Evolutionary conservation across 78 protist genomes (phyloP).

Genomic region (Reticulomyxa filosa): DNA sequence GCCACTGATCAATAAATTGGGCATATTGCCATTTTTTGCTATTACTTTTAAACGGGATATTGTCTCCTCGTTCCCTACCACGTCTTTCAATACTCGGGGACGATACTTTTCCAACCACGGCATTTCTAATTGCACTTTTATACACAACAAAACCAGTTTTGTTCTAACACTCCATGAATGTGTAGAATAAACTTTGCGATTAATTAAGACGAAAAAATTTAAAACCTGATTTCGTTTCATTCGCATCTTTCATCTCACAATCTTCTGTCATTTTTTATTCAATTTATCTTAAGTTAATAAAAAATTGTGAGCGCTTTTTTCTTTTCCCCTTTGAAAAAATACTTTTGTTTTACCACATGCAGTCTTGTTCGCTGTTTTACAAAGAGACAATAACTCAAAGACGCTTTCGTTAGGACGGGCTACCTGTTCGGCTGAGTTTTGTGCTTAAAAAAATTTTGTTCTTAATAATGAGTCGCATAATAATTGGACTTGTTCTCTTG

Average conservation of each 20-base stretch:
- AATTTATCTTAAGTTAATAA: too few species aligned
- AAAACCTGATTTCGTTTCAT: too few species aligned
- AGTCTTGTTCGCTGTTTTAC: too few species aligned
- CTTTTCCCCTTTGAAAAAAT: not conserved
- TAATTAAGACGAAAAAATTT: too few species aligned
- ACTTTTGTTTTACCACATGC: not conserved
- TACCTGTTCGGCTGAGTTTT: too few species aligned
- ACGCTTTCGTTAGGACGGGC: too few species aligned
- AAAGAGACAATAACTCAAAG: too few species aligned
- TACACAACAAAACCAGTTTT: not conserved
- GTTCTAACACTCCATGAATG: not conserved
- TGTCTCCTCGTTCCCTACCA: conserved; percentile 86
- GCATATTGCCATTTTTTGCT: conserved; percentile 73
- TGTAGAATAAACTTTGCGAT: not conserved
- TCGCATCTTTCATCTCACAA: too few species aligned
- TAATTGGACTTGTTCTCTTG: not conserved
- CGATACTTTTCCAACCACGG: conserved; percentile 95
- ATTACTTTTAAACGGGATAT: conserved; percentile 55
- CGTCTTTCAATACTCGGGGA: conserved; percentile 59
- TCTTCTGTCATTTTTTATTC: too few species aligned
- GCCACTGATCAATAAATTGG: conserved; percentile 61
- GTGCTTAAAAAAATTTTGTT: too few species aligned
- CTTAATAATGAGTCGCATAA: too few species aligned
- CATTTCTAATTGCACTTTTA: too few species aligned
- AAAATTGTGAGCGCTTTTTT: not conserved